Evolutionary conservation across 177 flowering plant genomes (phyloP).

Genomic region (Tripterygium wilfordii): DNA sequence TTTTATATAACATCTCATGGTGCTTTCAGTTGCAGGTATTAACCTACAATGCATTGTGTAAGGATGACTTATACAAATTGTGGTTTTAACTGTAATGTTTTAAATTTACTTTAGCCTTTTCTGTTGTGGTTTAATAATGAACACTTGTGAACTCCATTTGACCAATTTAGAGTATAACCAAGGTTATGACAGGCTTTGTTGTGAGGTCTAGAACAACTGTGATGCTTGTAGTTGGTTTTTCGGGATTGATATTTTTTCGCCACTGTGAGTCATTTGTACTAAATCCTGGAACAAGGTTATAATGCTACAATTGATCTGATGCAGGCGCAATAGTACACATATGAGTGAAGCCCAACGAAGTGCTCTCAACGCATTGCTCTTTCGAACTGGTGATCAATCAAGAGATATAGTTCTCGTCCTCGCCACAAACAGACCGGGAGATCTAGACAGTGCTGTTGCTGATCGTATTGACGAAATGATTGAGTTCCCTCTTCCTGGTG

Average conservation of each 20-base stretch:
- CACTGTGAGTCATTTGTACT: neutral
- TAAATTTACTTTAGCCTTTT: too few species aligned
- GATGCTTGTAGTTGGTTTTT: too few species aligned
- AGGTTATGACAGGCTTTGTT: too few species aligned
- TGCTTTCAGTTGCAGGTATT: too few species aligned
- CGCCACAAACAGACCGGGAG: constrained; percentile 87
- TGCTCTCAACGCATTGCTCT: constrained; percentile 87
- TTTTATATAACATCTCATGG: too few species aligned
- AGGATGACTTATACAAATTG: too few species aligned
- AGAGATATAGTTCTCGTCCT: constrained; percentile 80
- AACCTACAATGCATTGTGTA: too few species aligned
- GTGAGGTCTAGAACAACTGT: too few species aligned
- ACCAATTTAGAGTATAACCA: too few species aligned
- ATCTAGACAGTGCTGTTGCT: constrained; percentile 75
- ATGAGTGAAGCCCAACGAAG: constrained; percentile 95
- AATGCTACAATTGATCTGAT: constrained; percentile 3
- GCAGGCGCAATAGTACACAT: constrained; percentile 82
- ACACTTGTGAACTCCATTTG: too few species aligned
- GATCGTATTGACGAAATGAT: constrained; percentile 87
- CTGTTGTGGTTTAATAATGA: too few species aligned
- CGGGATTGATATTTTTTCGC: neutral
- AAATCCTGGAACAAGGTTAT: neutral
- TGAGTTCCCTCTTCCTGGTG: constrained; percentile 78
- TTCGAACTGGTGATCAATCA: constrained; percentile 89
- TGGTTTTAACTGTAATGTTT: too few species aligned